Evolutionary conservation across 208 protist species (phyloP).

Genomic region (Sergeia podlipaevii): DNA sequence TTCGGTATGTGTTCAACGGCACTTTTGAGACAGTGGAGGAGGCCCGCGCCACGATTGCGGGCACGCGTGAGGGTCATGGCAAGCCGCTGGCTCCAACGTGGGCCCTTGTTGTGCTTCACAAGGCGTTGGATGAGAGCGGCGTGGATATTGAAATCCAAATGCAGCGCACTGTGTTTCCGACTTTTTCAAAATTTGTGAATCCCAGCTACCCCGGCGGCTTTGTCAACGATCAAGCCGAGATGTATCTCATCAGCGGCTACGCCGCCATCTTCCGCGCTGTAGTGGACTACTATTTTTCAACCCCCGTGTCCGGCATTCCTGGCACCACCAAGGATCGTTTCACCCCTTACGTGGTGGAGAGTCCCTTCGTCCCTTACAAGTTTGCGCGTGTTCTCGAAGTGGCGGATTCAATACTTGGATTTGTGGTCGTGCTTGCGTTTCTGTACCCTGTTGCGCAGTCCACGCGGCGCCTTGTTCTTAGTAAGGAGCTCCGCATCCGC

Average conservation of each 20-base stretch:
- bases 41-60: slow-evolving; percentile 12
- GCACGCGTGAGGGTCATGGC: background rate
- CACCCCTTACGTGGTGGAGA: background rate
- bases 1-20: slow-evolving; percentile 35
- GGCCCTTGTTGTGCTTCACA: slow-evolving; percentile 33
- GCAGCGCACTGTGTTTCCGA: slow-evolving; percentile 18
- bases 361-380: slow-evolving; percentile 9
- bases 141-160: slow-evolving; percentile 29
- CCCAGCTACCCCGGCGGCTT: slow-evolving; percentile 3
- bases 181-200: background rate
- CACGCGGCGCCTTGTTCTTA: slow-evolving; percentile 29
- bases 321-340: background rate
- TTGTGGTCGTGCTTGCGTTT: slow-evolving; percentile 30
- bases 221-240: background rate
- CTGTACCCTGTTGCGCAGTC: slow-evolving; percentile 35
- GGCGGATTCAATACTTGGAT: slow-evolving; percentile 15
- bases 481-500: slow-evolving; percentile 43
- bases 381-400: background rate
- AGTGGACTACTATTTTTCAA: slow-evolving; percentile 3
- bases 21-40: slow-evolving; percentile 22
- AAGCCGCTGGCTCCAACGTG: slow-evolving; percentile 10
- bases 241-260: slow-evolving; percentile 19
- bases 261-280: background rate
- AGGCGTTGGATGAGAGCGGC: slow-evolving; percentile 1
- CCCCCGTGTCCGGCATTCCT: background rate